Conservation (phyloP, 2,329 filamentous ascomycete genomes). For the Mariannaea sp. region DNA sequence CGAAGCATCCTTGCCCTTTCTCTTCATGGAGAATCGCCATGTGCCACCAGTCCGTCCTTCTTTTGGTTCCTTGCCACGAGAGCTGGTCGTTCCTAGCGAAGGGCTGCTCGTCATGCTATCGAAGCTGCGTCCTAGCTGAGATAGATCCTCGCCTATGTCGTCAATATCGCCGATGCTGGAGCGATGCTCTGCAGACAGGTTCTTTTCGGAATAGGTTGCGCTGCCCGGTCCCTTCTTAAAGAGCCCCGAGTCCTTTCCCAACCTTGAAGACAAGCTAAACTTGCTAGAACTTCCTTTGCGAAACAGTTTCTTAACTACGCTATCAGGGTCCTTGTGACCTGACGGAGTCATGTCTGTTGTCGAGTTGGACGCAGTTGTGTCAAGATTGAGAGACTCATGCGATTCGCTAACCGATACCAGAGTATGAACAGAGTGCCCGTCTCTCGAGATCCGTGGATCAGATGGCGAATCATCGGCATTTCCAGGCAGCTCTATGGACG, state of each 20-base stretch:
- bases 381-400: slow-evolving; percentile 61
- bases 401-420: slow-evolving; percentile 64
- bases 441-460: slow-evolving; percentile 60
- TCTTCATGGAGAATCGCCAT: slow-evolving; percentile 64
- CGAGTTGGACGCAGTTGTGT: slow-evolving; percentile 60
- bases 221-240: slow-evolving; percentile 66
- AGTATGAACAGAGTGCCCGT: slow-evolving; percentile 62
- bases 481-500: slow-evolving; percentile 46
- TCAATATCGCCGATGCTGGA: slow-evolving; percentile 63
- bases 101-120: slow-evolving; percentile 63
- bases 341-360: slow-evolving; percentile 57
- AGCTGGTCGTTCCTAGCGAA: slow-evolving; percentile 57
- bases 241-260: slow-evolving; percentile 58
- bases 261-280: slow-evolving; percentile 63
- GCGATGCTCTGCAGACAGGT: slow-evolving; percentile 57
- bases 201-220: slow-evolving; percentile 61
- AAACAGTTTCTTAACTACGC: slow-evolving; percentile 64
- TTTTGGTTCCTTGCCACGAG: slow-evolving; percentile 47
- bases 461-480: slow-evolving; percentile 54
- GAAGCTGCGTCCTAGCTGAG: slow-evolving; percentile 54
- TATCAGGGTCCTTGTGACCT: slow-evolving; percentile 56
- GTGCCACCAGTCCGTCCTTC: slow-evolving; percentile 54
- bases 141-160: slow-evolving; percentile 54
- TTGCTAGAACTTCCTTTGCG: slow-evolving; percentile 70
- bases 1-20: slow-evolving; percentile 57